A percentile compares a stretch with the other conserved stretches of the same genome.
Evolutionary conservation across 2,329 filamentous ascomycete species (phyloP).

Genomic region (Epichloe hybrida): DNA sequence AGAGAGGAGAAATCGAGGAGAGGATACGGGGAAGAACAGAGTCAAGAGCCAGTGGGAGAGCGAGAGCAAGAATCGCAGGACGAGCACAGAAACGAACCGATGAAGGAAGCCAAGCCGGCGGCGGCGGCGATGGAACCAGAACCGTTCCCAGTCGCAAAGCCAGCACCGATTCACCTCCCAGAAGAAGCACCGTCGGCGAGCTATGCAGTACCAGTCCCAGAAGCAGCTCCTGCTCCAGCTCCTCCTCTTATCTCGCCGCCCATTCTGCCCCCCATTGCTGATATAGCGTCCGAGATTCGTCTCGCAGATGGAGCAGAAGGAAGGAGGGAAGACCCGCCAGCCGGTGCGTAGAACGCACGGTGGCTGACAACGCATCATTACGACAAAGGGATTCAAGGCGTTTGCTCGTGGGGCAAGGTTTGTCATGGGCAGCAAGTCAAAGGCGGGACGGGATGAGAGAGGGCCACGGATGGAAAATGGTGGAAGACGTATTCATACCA

Average conservation of each 20-base stretch:
- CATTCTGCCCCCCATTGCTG: not conserved
- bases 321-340: slow-evolving; percentile 5
- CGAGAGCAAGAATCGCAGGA: slow-evolving; percentile 2
- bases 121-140: not conserved
- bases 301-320: slow-evolving; percentile 1
- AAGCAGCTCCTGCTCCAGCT: not conserved
- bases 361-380: not conserved
- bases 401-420: too few species aligned
- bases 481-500: too few species aligned
- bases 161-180: not conserved
- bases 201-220: not conserved
- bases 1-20: not conserved
- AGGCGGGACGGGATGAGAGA: too few species aligned
- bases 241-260: not conserved
- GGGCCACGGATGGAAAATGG: too few species aligned
- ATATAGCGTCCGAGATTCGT: not conserved
- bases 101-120: not conserved
- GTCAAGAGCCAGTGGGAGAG: slow-evolving; percentile 7
- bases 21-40: not conserved
- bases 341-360: slow-evolving; percentile 8
- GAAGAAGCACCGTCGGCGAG: not conserved
- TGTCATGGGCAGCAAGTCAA: too few species aligned
- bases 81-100: slow-evolving; percentile 6
- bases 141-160: not conserved
- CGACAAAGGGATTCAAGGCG: not conserved